Evolutionary conservation across 331 rosid species (phyloP), one percentile per base, ranked within the genome.

Genomic region (Pyracantha coccinea): DNA sequence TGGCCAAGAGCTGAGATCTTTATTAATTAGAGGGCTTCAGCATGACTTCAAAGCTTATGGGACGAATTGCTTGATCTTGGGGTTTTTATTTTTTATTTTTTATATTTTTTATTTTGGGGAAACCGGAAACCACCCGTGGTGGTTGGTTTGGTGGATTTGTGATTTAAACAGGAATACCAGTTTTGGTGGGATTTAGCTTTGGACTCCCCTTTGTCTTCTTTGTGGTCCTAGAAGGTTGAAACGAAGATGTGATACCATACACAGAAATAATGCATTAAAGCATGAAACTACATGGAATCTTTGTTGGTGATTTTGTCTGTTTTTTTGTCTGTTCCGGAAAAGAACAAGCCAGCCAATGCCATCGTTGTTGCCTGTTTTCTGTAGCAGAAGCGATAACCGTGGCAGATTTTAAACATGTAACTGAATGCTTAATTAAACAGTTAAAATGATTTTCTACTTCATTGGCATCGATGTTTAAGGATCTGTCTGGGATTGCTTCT

Each of bases 151-250:
- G 45, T 38, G 45, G 45, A 54, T 6, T 54, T 72, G 50, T 31
- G 68, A 65, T 70, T 64, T 50, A 25, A 9, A 81, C 83, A 91
- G 94, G 94, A 68, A 87, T 87, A 87, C 71, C 74, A 53, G 52
- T 57, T 25, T 81, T 86, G 89, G 89, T 85, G 73, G 82, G 81
- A 13, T 82, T 91, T 55, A 74, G 90, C 68, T 89, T 82, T 72
- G 86, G 87, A 63, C 80, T 83, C 73, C 87, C 88, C n/a, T 13
- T 87, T 50, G 70, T 76, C 76, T 85, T 89, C 83, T 87, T 86
- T 81, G 68, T 67, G 85, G 71, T 85, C 66, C 83, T 54, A 45
- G 75, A 71, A 67, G 86, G 88, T 59, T 38, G 77, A 84, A 70
- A 82, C 83, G 82, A 83, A 75, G 69, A 80, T 89, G 63, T 83